A percentile compares a stretch with the other conserved stretches of the same genome.
These are phyloP conservation scores for Neonectria ditissima DNA, from an alignment of 2,329 filamentous ascomycete genomes.

Conservation along the genomic window DNA sequence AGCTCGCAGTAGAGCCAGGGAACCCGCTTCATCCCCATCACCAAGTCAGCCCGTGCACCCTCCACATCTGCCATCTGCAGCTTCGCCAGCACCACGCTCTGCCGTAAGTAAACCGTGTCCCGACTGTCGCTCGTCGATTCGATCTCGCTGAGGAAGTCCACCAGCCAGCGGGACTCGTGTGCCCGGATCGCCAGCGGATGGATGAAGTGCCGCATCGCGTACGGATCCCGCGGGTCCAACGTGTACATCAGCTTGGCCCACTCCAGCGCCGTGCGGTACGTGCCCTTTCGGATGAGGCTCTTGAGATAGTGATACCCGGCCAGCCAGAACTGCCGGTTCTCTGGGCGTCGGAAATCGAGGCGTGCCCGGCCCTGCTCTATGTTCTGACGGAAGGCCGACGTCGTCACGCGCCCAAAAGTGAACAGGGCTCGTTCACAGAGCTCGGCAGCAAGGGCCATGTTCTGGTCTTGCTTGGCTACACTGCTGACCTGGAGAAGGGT, in stretches of 20 bases:
- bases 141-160: constrained; percentile 71
- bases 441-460: constrained; percentile 86
- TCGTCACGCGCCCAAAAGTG: constrained; percentile 88
- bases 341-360: constrained; percentile 82
- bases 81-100: constrained; percentile 82
- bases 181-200: constrained; percentile 88
- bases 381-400: constrained; percentile 83
- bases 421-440: constrained; percentile 92
- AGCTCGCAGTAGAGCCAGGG: constrained; percentile 89
- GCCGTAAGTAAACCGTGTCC: constrained; percentile 75
- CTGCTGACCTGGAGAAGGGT: constrained; percentile 94
- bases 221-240: constrained; percentile 83
- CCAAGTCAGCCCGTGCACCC: constrained; percentile 74
- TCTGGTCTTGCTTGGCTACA: constrained; percentile 90
- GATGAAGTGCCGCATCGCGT: constrained; percentile 82
- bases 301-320: constrained; percentile 89
- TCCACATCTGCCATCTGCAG: constrained; percentile 75
- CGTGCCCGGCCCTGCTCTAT: constrained; percentile 83
- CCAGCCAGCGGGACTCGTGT: constrained; percentile 79
- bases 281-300: constrained; percentile 89
- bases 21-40: constrained; percentile 75
- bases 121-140: constrained; percentile 51
- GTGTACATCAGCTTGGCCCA: constrained; percentile 89
- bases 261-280: constrained; percentile 91
- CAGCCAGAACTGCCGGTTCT: constrained; percentile 94